These are phyloP conservation scores for Astraeus odoratus DNA, from an alignment of 768 basidiomycete genomes.

Conservation along the genomic window DNA sequence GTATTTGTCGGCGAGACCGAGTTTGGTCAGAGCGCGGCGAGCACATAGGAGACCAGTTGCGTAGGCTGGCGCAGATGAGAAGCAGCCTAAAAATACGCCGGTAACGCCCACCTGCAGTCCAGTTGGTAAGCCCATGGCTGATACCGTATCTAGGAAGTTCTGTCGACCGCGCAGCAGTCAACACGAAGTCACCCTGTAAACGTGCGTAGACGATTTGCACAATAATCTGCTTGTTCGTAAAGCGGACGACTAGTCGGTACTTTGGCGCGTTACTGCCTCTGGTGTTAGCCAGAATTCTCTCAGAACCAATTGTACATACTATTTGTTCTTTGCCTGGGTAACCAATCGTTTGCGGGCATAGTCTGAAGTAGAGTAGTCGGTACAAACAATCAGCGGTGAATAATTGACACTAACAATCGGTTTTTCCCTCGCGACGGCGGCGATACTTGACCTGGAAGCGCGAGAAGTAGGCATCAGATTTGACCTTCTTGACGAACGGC, in stretches of 20 bases:
- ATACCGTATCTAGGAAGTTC: constrained; percentile 97
- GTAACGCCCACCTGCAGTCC: constrained; percentile 79
- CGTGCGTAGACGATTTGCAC: constrained; percentile 96
- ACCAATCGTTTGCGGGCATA: constrained; percentile 97
- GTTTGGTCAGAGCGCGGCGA: constrained; percentile 89
- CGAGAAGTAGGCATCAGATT: constrained; percentile 96
- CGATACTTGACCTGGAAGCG: constrained; percentile 99
- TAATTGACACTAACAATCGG: constrained; percentile 67
- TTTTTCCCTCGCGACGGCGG: constrained; percentile 95
- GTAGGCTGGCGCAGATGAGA: constrained; percentile 53
- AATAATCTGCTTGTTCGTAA: constrained; percentile 96
- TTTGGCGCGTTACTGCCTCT: constrained; percentile 80
- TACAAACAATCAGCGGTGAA: background rate
- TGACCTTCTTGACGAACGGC: constrained; percentile 98
- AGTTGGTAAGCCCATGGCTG: constrained; percentile 97
- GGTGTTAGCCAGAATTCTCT: constrained; percentile 5
- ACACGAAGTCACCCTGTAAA: constrained; percentile 92
- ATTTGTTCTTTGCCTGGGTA: constrained; percentile 99
- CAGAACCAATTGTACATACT: constrained; percentile 40
- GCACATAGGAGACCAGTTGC: constrained; percentile 94
- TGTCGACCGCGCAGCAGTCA: constrained; percentile 79
- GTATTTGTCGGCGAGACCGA: constrained; percentile 97
- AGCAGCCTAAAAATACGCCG: background rate
- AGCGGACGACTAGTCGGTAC: constrained; percentile 97
- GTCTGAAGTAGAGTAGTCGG: constrained; percentile 44